Conservation (phyloP, 2,329 filamentous ascomycete genomes). For the Fusarium coicis region DNA sequence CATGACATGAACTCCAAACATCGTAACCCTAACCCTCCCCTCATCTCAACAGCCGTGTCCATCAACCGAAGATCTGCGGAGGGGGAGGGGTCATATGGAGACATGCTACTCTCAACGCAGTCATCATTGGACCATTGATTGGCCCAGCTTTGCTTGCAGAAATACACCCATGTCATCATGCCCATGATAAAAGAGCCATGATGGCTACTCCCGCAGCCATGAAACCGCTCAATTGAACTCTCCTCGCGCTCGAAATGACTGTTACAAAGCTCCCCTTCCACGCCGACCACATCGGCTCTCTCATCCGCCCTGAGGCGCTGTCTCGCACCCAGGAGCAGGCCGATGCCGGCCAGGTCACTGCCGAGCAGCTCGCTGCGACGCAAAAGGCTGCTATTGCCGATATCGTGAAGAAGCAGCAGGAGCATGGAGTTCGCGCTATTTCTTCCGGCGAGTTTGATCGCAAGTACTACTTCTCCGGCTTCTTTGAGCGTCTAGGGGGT, state of each 20-base stretch:
- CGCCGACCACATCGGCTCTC: conserved; percentile 77
- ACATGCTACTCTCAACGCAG: conserved; percentile 15
- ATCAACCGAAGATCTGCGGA: conserved; percentile 42
- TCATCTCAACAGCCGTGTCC: conserved; percentile 43
- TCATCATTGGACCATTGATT: conserved; percentile 36
- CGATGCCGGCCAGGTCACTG: conserved; percentile 59
- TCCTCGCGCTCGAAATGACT: conserved; percentile 33
- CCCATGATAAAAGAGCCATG: conserved; percentile 37
- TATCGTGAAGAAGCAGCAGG: conserved; percentile 72
- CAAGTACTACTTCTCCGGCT: conserved; percentile 61
- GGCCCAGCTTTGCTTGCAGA: conserved; percentile 15
- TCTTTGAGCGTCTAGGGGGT: conserved; percentile 59
- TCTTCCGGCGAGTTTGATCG: conserved; percentile 76
- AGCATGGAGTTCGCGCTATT: conserved; percentile 70
- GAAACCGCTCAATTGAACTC: conserved; percentile 9
- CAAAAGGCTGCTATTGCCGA: conserved; percentile 73
- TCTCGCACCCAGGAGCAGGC: conserved; percentile 60
- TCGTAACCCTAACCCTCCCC: conserved; percentile 22
- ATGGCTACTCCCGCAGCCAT: conserved; percentile 3
- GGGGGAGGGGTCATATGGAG: conserved; percentile 42
- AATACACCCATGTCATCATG: conserved; percentile 31
- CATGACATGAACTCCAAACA: not conserved
- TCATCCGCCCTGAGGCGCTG: conserved; percentile 72
- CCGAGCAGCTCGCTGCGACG: conserved; percentile 60
- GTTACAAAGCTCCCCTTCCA: conserved; percentile 65